Evolutionary conservation across 225 moss, liverwort and hornwort genomes (phyloP).

Genomic region (Rhytidiadelphus loreus): DNA sequence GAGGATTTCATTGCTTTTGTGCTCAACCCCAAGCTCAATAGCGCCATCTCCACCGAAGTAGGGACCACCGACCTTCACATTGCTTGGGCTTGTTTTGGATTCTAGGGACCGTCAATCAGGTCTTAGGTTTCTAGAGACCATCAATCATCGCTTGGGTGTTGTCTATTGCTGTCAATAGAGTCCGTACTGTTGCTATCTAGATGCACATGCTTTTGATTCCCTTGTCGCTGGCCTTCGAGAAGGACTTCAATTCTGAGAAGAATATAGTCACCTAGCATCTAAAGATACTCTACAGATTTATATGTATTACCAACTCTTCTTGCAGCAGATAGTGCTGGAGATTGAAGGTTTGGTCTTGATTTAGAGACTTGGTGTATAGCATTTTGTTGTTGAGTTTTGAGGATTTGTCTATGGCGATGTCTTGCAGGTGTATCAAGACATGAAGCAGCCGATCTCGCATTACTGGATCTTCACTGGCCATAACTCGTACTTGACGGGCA

Average conservation of each 20-base stretch:
- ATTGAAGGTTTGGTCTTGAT: neutral
- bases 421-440: constrained; percentile 71
- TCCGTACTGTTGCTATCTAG: neutral
- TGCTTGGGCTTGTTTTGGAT: neutral
- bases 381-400: neutral
- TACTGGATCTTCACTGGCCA: constrained; percentile 86
- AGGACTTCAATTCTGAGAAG: neutral
- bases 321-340: neutral
- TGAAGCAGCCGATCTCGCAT: constrained; percentile 67
- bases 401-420: neutral
- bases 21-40: constrained; percentile 47
- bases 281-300: neutral
- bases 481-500: constrained; percentile 92
- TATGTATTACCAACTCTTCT: neutral
- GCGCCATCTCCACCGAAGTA: constrained; percentile 21
- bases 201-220: neutral
- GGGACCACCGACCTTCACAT: neutral
- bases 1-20: constrained; percentile 41
- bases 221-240: neutral
- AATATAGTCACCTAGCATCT: neutral
- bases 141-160: neutral
- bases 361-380: neutral
- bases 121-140: neutral
- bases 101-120: neutral
- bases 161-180: neutral